These are phyloP conservation scores for Dendrobium chrysotoxum DNA, from an alignment of 106 monocot genomes.

Conservation along the genomic window DNA sequence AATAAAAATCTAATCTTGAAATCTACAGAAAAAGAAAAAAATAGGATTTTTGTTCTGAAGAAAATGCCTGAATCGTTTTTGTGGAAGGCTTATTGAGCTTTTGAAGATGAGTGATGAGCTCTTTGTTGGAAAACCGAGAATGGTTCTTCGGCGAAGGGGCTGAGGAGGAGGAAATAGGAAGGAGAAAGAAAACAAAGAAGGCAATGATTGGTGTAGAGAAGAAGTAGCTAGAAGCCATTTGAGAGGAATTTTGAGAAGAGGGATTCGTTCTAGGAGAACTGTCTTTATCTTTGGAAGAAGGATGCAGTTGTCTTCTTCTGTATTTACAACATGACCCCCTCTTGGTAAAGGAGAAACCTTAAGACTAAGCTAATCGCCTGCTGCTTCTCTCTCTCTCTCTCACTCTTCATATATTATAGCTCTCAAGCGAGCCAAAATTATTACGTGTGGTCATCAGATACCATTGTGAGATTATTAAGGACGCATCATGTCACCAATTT, in stretches of 20 bases:
- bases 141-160: conserved; percentile 1
- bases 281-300: conserved; percentile 42
- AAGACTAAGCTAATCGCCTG: background rate
- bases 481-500: too few relatives aligned
- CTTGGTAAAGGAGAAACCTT: too few relatives aligned
- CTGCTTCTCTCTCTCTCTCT: background rate
- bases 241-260: conserved; percentile 5
- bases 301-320: conserved; percentile 20
- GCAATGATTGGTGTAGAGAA: conserved; percentile 10
- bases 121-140: conserved; percentile 10
- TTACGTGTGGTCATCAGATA: too few relatives aligned
- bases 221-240: conserved; percentile 21
- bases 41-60: background rate
- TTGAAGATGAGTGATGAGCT: conserved; percentile 33
- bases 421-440: background rate
- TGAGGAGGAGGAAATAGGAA: background rate
- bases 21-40: background rate
- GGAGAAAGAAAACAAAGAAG: conserved; percentile 7
- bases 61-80: conserved; percentile 76
- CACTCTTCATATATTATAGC: background rate
- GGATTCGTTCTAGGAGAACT: conserved; percentile 35
- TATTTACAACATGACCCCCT: background rate
- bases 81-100: conserved; percentile 59
- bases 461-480: too few relatives aligned
- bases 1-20: background rate